phyloP scores from a whole-genome alignment of 1,139 yeast species.

The Nakaseomyces uthaithaninus region DNA sequence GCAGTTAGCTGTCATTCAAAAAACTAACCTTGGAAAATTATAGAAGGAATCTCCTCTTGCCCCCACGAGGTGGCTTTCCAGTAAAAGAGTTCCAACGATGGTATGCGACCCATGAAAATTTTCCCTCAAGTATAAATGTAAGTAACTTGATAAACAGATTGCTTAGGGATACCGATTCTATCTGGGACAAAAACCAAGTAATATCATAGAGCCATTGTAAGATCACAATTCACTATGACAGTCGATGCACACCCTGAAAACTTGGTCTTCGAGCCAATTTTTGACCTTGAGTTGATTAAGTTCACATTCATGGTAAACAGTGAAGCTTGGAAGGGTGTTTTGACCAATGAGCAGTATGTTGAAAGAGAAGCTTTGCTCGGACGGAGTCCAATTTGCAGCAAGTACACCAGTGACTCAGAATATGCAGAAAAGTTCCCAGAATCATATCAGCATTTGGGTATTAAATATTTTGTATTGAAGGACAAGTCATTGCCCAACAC shows the following conservation, averaged over 20 bases:
- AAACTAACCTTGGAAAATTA: too few species aligned
- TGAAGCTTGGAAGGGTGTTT: constrained; percentile 44
- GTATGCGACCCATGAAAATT: too few species aligned
- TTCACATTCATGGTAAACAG: constrained; percentile 45
- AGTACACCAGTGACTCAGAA: background rate
- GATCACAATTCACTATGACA: constrained; percentile 1
- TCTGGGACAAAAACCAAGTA: background rate
- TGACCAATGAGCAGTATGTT: constrained; percentile 42
- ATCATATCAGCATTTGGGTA: constrained; percentile 27
- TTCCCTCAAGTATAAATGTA: background rate
- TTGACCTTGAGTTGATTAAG: constrained; percentile 39
- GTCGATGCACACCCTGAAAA: constrained; percentile 8
- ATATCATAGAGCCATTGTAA: background rate
- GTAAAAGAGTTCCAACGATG: too few species aligned
- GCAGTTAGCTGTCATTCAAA: constrained; percentile 1
- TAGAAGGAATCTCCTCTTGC: too few species aligned
- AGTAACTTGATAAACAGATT: background rate
- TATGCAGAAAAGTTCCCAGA: constrained; percentile 15
- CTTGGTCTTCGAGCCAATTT: constrained; percentile 16
- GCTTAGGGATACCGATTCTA: background rate
- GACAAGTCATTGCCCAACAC: constrained; percentile 26
- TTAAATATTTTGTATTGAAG: constrained; percentile 33
- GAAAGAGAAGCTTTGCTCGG: constrained; percentile 43
- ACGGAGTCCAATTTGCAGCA: constrained; percentile 32
- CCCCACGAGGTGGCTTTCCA: too few species aligned